Evolutionary conservation across 345 rosid species (phyloP), one percentile per base, ranked within the genome.

Genomic region (Aquilaria sinensis): DNA sequence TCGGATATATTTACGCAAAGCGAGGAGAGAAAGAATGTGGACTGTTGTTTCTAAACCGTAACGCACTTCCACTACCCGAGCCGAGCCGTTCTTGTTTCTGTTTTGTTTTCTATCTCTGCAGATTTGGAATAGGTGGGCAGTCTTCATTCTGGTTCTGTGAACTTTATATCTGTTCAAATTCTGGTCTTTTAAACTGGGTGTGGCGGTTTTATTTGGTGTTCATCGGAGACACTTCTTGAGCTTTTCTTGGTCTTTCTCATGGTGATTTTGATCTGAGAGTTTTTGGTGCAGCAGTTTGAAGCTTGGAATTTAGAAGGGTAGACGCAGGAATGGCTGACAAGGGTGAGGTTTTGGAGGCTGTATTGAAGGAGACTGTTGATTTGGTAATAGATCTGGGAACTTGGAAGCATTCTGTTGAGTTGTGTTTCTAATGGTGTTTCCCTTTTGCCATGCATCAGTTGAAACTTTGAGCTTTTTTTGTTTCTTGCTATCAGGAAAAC

Each of bases 361-460:
- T 90, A 16, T 70, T 90, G 83, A 94, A 94, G 80, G 97, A 94
- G 83, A 73, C 89, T 48, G 99, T 94, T 80, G 99, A 94, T 82
- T 83, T 94, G 97, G 99, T 94, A 90, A 81, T 67, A 80, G 96
- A 94, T 88, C 95, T 82, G 78, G 60, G 56, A 58, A 48, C n/a
- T 67, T 71, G 62, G 62, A 68, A 64, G 61, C 72, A 41, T 78
- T 58, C 53, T 43, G 46, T 13, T 41, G 63, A 65, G 61, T 51
- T 31, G 29, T 57, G n/a, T 54, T 55, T 53, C 47, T 62, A 51
- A 61, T 14, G 9, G 37, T 73, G 31, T 63, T 49, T 56, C 13
- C 30, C 2, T 37, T 45, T 47, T 64, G 14, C 32, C 47, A 47
- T 12, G 23, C 10, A n/a, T n/a, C 16, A 2, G 52, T 64, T 49